Evolutionary conservation across 176 grass and related monocot species (phyloP).

Genomic region (Oryza australiensis): DNA sequence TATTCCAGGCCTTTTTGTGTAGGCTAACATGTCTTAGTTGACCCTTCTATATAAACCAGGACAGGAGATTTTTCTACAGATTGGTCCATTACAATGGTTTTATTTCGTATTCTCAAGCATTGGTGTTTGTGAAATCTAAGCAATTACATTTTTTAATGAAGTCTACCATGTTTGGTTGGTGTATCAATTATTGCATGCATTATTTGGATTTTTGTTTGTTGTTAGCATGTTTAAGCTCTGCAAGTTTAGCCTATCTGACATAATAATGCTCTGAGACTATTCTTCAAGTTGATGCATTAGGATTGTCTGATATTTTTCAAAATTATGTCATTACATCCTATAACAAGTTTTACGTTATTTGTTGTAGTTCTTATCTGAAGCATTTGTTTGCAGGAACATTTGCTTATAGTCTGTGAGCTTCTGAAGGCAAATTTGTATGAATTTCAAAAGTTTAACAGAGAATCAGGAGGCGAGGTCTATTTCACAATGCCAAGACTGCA

Average conservation of each 20-base stretch:
- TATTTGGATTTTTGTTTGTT: not conserved
- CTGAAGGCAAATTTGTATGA: conserved; percentile 99
- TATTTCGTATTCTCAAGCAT: conserved; percentile 16
- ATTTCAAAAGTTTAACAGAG: conserved; percentile 99
- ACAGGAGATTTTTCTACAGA: not conserved
- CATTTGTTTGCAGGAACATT: conserved; percentile 80
- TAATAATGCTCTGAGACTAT: conserved; percentile 4
- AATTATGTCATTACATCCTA: not conserved
- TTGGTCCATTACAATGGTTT: not conserved
- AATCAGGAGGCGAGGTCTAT: conserved; percentile 99
- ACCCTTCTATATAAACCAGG: not conserved
- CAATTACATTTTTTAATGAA: conserved; percentile 3
- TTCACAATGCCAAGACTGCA: conserved; percentile 99
- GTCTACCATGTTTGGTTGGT: conserved; percentile 21
- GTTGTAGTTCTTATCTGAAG: conserved; percentile 21
- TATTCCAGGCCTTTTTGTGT: not conserved
- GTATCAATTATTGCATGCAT: not conserved
- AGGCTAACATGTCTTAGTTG: conserved; percentile 11
- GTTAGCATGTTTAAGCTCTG: not conserved
- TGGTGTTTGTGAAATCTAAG: conserved; percentile 2
- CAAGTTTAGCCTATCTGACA: not conserved
- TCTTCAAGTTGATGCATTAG: conserved; percentile 22
- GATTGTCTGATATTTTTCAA: not conserved
- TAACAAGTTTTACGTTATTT: not conserved
- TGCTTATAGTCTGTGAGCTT: conserved; percentile 99